phyloP scores from a whole-genome alignment of 257 asterid genomes.

The Solanum clarkiae region DNA sequence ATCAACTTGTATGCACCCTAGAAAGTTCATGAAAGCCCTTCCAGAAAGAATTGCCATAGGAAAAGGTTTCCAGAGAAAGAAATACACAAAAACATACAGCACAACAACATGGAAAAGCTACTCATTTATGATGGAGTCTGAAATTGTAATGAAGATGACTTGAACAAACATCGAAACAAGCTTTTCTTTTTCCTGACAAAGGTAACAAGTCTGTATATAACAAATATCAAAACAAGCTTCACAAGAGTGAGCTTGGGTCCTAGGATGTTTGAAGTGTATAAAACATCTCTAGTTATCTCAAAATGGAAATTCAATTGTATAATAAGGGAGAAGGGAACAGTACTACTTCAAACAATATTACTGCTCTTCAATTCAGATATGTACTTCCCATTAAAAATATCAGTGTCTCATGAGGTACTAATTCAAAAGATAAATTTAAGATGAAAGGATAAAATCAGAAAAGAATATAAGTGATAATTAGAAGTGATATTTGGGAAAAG shows the following conservation, averaged over 20 bases:
- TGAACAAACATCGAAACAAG: not conserved
- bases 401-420: not conserved
- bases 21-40: not conserved
- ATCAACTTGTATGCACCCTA: not conserved
- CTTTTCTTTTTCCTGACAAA: too few relatives aligned
- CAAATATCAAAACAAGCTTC: not conserved
- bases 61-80: not conserved
- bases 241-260: not conserved
- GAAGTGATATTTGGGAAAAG: not conserved
- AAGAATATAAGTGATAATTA: not conserved
- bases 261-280: not conserved
- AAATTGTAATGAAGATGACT: not conserved
- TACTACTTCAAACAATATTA: not conserved
- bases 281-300: not conserved
- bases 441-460: not conserved
- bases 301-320: not conserved
- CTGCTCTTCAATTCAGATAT: not conserved
- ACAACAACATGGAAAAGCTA: not conserved
- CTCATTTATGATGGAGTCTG: not conserved
- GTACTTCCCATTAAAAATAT: not conserved
- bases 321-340: not conserved
- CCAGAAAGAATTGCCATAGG: not conserved
- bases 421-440: not conserved
- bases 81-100: not conserved
- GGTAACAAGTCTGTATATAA: too few relatives aligned